Percentiles rank a stretch among this genome's conserved stretches.
These are phyloP conservation scores for Steccherinum ochraceum DNA, from an alignment of 768 basidiomycete genomes.

Conservation along the genomic window DNA sequence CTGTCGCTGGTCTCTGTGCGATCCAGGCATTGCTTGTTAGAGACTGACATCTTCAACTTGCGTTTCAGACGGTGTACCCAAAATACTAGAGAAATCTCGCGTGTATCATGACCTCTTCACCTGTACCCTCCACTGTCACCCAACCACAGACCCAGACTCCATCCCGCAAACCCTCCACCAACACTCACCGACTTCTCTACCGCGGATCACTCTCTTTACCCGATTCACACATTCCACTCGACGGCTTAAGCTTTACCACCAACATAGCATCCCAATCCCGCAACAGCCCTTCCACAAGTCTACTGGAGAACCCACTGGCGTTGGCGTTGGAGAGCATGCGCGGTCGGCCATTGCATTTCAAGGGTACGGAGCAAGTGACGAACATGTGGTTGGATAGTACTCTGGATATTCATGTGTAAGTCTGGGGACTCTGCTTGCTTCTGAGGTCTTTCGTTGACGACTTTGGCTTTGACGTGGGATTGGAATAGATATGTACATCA, in stretches of 20 bases:
- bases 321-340: slow-evolving; percentile 78
- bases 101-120: too few species aligned
- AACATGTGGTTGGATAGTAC: slow-evolving; percentile 57
- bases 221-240: slow-evolving; percentile 65
- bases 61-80: too few species aligned
- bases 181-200: slow-evolving; percentile 56
- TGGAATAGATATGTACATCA: slow-evolving; percentile 64
- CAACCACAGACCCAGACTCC: too few species aligned
- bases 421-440: neutral
- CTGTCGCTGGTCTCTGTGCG: too few species aligned
- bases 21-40: too few species aligned
- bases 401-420: slow-evolving; percentile 44
- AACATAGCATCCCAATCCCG: neutral
- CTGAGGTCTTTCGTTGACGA: too few species aligned
- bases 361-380: slow-evolving; percentile 44
- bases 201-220: slow-evolving; percentile 70
- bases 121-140: too few species aligned
- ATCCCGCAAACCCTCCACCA: too few species aligned
- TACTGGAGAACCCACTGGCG: slow-evolving; percentile 65
- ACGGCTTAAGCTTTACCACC: slow-evolving; percentile 62
- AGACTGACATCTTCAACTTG: too few species aligned
- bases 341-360: slow-evolving; percentile 56
- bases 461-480: neutral
- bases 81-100: too few species aligned
- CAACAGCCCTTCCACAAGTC: slow-evolving; percentile 13